Evolutionary conservation across 345 rosid genomes (phyloP), one percentile per base, ranked within the genome.

Genomic region (Citrus unshiu): DNA sequence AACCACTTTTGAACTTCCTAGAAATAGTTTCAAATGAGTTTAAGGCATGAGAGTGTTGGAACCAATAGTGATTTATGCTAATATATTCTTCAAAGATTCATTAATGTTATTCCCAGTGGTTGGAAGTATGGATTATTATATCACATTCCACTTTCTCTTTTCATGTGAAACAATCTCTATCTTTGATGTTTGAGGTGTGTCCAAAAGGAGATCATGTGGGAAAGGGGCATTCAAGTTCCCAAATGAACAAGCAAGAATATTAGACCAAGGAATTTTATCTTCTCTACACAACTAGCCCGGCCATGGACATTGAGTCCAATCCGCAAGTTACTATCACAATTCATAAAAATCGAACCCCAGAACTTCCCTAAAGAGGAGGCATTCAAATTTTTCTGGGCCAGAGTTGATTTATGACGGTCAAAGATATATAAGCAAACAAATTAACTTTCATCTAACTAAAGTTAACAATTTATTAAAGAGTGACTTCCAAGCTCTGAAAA

Each of bases 401-500:
- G 24, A 30, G 75, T 66, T 40, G 63, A 73, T 73, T 76, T 59
- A 56, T 40, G 66, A 46, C 78, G 66, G 79, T 78, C 81, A 83
- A 83, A 74, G 75, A 72, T 72, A 76, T 68, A 68, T 80, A 72
- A 61, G 46, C 59, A 22, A 69, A 69, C 67, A 78, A 63, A 75
- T 27, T 12, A n/a, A 34, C 34, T 43, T 72, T 71, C 40, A 56
- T 77, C 57, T 80, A 22, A 79, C 74, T 46, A 72, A 62, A 82
- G 76, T 59, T 63, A 68, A 60, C 74, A 70, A 63, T 81, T 80
- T 61, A 81, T 85, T 83, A 64, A 85, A 78, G 91, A 89, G 92
- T 91, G 81, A 83, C 72, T 85, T 87, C 46, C 82, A 88, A 83
- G 90, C 78, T 83, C 83, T 73, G 79, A 80, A 80, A 84, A 76